Evolutionary conservation across 2,329 filamentous ascomycete genomes (phyloP), one percentile per base, ranked within the genome.

Genomic region (Aspergillus sp.): DNA sequence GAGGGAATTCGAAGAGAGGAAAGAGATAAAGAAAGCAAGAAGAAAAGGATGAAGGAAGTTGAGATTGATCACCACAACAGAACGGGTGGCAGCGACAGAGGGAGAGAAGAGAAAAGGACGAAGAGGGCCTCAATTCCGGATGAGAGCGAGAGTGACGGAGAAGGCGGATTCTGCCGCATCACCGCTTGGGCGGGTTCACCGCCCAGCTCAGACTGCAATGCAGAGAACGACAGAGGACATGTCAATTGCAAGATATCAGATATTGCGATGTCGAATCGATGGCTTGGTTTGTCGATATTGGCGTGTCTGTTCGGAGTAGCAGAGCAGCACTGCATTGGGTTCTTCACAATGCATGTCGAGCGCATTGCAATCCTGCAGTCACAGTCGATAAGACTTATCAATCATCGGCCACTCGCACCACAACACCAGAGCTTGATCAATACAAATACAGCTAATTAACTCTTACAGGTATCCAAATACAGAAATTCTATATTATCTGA

Each of bases 151-250:
- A 50, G 44, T 48, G 54, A 52, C 51, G 52, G 54, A 49, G 53
- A 50, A 56, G 53, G 51, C 53, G 51, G 52, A 50, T 56, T 52
- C 53, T 56, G 53, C 53, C 53, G 51, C 47, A 41, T 50, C 47
- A 46, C 46, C 43, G 48, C 43, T 47, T 47, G 48, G 48, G 42
- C 43, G 48, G 28, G 11, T 39, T 50, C 46, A 58, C 55, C 55
- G 55, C 55, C 51, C 45, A 47, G 50, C 51, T 47, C 50, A 52
- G 49, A 42, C 40, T 44, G 34, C 28, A 27, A 12, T 19, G 34
- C 34, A 36, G 7, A 8, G 11, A 19, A 36, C 7, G 9, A 9
- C 34, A 36, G 12, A 19, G 19, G 19, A 4, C 19, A 19, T 19
- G 42, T 45, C 46, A 43, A 47, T 7, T 2, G 26, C 37, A 10